Percentiles rank a stretch among this genome's conserved stretches.
phyloP scores from a whole-genome alignment of 352 stramenopile genomes.

The Phytophthora pini region DNA sequence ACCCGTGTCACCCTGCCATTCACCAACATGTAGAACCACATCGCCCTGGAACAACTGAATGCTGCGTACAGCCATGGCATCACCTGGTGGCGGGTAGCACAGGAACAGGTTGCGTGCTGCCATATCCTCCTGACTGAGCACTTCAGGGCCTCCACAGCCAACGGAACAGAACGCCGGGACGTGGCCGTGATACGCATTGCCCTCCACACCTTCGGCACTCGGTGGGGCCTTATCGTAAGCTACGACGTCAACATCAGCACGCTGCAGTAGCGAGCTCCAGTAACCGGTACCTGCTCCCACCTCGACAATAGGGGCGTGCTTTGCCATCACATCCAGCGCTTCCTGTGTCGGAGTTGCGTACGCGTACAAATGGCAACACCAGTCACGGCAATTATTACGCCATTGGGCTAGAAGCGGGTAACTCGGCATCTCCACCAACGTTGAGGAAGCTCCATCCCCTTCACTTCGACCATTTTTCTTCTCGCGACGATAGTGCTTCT shows the following conservation, averaged over 20 bases:
- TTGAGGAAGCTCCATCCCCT: constrained; percentile 8
- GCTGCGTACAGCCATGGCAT: constrained; percentile 68
- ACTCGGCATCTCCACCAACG: constrained; percentile 56
- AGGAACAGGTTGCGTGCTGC: constrained; percentile 62
- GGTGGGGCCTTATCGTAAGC: constrained; percentile 70
- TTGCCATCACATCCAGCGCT: constrained; percentile 54
- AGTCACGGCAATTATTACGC: constrained; percentile 82
- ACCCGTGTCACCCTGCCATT: constrained; percentile 84
- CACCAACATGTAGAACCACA: constrained; percentile 71
- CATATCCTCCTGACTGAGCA: constrained; percentile 51
- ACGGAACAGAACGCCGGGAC: constrained; percentile 73
- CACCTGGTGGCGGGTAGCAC: constrained; percentile 71
- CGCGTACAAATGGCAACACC: constrained; percentile 77
- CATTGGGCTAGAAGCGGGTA: constrained; percentile 75
- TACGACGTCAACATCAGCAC: constrained; percentile 74
- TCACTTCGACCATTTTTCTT: constrained; percentile 27
- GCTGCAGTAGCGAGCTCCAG: constrained; percentile 83
- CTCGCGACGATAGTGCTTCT: constrained; percentile 68
- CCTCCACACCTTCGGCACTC: constrained; percentile 27
- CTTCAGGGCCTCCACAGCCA: constrained; percentile 59
- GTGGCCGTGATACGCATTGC: constrained; percentile 69
- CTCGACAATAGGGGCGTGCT: constrained; percentile 81
- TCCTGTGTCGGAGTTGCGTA: constrained; percentile 71
- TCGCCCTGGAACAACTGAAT: constrained; percentile 70
- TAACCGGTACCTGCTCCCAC: constrained; percentile 91